Conservation (phyloP, 495 filamentous ascomycete species). For the Hypoxylon lienhwacheense region DNA sequence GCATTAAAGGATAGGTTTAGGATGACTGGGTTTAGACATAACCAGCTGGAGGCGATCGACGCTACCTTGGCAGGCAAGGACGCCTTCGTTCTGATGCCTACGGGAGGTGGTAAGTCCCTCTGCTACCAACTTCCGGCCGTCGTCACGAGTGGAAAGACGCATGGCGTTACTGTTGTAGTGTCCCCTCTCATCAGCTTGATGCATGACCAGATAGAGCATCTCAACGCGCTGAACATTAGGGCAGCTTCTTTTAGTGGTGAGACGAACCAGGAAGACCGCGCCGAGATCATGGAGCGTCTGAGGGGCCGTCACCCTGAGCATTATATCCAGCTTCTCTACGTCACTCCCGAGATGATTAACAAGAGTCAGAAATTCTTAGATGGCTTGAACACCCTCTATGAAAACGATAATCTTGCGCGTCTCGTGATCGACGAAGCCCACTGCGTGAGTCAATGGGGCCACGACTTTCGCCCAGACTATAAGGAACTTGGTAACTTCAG, state of each 20-base stretch:
- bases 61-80: slow-evolving; percentile 85
- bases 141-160: slow-evolving; percentile 75
- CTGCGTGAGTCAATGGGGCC: slow-evolving; percentile 98
- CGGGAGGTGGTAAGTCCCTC: slow-evolving; percentile 93
- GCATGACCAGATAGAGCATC: slow-evolving; percentile 89
- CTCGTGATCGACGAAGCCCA: slow-evolving; percentile 98
- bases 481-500: slow-evolving; percentile 78
- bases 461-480: slow-evolving; percentile 98
- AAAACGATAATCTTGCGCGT: slow-evolving; percentile 70
- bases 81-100: slow-evolving; percentile 95
- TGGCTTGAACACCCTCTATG: slow-evolving; percentile 64
- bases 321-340: slow-evolving; percentile 80
- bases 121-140: slow-evolving; percentile 95
- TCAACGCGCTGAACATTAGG: slow-evolving; percentile 71
- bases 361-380: slow-evolving; percentile 68
- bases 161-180: slow-evolving; percentile 87
- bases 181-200: slow-evolving; percentile 95
- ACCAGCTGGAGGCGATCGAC: slow-evolving; percentile 95
- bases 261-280: slow-evolving; percentile 55
- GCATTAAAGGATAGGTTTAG: slow-evolving; percentile 79
- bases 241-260: slow-evolving; percentile 82
- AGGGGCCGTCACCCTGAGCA: slow-evolving; percentile 64
- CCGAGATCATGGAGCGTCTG: slow-evolving; percentile 62
- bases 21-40: slow-evolving; percentile 80
- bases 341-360: slow-evolving; percentile 94